Base-by-base conservation (phyloP, 768 basidiomycete species). In the Dacryopinax spathularia region DNA sequence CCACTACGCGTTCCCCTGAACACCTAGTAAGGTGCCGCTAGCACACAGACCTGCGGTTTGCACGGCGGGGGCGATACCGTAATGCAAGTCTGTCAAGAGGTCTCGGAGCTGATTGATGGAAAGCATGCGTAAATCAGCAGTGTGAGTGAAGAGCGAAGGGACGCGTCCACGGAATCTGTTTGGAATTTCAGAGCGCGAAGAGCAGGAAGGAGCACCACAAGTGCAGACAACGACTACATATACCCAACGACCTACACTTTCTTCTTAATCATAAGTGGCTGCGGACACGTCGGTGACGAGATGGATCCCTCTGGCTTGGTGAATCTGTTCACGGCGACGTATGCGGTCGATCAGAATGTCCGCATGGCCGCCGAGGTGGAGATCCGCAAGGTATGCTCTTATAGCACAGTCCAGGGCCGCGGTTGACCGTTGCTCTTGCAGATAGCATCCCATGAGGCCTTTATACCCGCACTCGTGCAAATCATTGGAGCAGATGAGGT, bases 281-380 rank as follows among this genome's bases (percentile, higher is more conserved):
- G n/a, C n/a, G n/a, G 48, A 29, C 25, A 56, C 15, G 62, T 56
- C 20, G 39, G 13, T n/a, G 43, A 31, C 22, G 33, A 65, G 63
- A 72, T 72, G 71, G 70, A 72, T 64, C 65, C 64, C 25, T 66
- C 65, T 39, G 81, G 83, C 15, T 78, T 92, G 63, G 85, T 87
- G 7, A 81, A 82, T 68, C 83, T 92, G 60, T 91, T 92, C 70
- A 80, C 87, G 5, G 85, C 86, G 33, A 90, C 89, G 6, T 86
- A 84, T 75, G 88, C 81, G 70, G 80, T 87, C 5, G 88, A 95
- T 75, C 89, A 91, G 61, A 92, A 92, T 77, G 82, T 87, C 65
- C 85, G 91, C 68, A 89, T 89, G 71, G 78, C 88, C 35, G 88
- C 85, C 44, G 91, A 95, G 74, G 82, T 93, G 33, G 83, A 93